Base-by-base conservation (phyloP, 306 rosid species). In the Ormosia semicastrata region DNA sequence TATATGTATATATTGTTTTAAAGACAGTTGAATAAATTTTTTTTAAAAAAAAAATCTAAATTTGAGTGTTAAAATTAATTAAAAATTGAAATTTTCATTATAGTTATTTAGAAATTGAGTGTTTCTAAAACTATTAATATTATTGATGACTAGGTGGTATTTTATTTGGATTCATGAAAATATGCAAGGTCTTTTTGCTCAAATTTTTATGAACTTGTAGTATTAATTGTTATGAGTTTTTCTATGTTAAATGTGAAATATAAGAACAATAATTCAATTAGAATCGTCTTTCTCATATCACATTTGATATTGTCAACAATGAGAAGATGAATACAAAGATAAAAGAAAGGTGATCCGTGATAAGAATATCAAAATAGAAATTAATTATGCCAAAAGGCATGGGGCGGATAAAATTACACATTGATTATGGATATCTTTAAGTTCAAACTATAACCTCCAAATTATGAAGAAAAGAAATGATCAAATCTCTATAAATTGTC, bases 381-480 rank as follows among this genome's bases (percentile, higher is more conserved):
- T 54, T 17, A n/a, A 56, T 3, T 29, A 1, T 24, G 3, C 70
- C 14, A 3, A 18, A 70, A 57, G 40, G 46, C 66, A 54, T n/a
- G 1, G 43, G 52, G 6, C 41, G 34, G 47, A 47, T 40, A 56
- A 66, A 49, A 24, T 36, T n/a, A 41, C 17, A 74, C 43, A 58
- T 32, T 39, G 24, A 68, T 30, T 29, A 32, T 37, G 76, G 15
- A 79, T 47, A n/a, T 72, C 56, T 74, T 41, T 24, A 24, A 24
- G 24, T 24, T 8, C 32, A 67, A 69, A 29, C 34, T 24, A 73
- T 32, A 34, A 2, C 4, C n/a, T 47, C 59, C 73, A 75, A 79
- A 52, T 75, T 85, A 7, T 40, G 72, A 76, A 50, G 24, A 29
- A 70, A 69, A 60, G 32, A 75, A 68, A 74, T 12, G 5, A 62